Evolutionary conservation across 257 asterid genomes (phyloP), one percentile per base, ranked within the genome.

Genomic region (Solanum rostratum): DNA sequence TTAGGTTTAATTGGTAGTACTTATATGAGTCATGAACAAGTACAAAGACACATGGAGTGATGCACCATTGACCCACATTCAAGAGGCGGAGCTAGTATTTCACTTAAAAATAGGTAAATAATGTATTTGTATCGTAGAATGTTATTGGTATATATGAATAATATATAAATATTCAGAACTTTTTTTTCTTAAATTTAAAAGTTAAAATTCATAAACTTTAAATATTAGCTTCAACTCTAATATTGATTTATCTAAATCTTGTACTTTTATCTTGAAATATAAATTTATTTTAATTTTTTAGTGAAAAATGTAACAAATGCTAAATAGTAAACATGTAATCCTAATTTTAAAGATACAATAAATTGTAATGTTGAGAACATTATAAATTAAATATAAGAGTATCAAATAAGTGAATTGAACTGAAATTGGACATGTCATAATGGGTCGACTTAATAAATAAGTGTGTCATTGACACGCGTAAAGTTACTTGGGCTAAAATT

Each of bases 11-110:
- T 68, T 37, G 33, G 24, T 10, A 4, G 29, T 24, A 15, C 18
- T 3, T 3, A 43, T 43, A 8, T 43, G 10, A 43, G 49, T 43
- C 11, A 43, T 43, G 49, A 9, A 37, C 50, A 69, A 18, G 57
- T 81, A 60, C 83, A 55, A 63, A 24, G 76, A 83, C 86, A 87
- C 85, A 82, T 87, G 86, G 14, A 66, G 74, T 66, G 22, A 66
- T 30, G 5, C 22, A 29, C 22, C 84, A 85, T 83, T 84, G 79
- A 16, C 86, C 84, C 63, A 57, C 41, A 2, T 12, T 43, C 52
- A 0, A 49, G 18, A 3, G 7, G 54, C 16, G 54, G 54, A 49
- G 8, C 3, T 53, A 53, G 19, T 1, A 16, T 53, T 53, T 5
- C 0, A 20, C 8, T 15, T 53, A 15, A 0, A n/a, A 5, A 43